Evolutionary conservation across 2,329 filamentous ascomycete genomes (phyloP).

Genomic region (Fusarium keratoplasticum): DNA sequence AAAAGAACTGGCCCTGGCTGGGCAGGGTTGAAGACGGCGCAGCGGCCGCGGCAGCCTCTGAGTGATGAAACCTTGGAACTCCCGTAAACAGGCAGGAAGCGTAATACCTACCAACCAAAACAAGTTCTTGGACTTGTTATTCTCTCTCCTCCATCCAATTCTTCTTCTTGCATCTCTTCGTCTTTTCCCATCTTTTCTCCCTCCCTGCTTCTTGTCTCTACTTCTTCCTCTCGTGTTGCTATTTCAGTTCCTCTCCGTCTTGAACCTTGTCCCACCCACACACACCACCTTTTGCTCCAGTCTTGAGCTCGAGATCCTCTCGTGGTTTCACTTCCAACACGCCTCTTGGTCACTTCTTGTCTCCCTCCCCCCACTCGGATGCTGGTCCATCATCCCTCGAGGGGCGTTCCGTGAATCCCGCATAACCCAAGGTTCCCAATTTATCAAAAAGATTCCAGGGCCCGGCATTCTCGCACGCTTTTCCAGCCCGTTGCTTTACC

Average conservation of each 20-base stretch:
- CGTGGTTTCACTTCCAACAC: conserved; percentile 27
- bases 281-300: conserved; percentile 7
- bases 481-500: conserved; percentile 33
- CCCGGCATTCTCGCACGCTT: conserved; percentile 26
- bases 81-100: conserved; percentile 18
- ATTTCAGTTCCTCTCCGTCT: not conserved
- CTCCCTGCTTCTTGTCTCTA: conserved; percentile 10
- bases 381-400: conserved; percentile 32
- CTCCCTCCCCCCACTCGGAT: conserved; percentile 34
- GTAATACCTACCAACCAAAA: conserved; percentile 11
- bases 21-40: conserved; percentile 24
- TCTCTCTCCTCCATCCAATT: not conserved
- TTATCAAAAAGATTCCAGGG: conserved; percentile 38
- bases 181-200: not conserved
- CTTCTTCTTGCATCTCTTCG: conserved; percentile 1
- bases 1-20: conserved; percentile 4
- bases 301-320: conserved; percentile 25
- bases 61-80: conserved; percentile 28
- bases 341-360: conserved; percentile 10
- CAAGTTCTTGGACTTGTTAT: not conserved
- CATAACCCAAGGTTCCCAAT: conserved; percentile 12
- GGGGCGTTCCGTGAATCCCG: conserved; percentile 27
- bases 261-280: conserved; percentile 9
- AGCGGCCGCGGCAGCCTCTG: conserved; percentile 12
- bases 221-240: conserved; percentile 7